Evolutionary conservation across 768 basidiomycete species (phyloP).

Genomic region (Brasilioporus rufonigricans): DNA sequence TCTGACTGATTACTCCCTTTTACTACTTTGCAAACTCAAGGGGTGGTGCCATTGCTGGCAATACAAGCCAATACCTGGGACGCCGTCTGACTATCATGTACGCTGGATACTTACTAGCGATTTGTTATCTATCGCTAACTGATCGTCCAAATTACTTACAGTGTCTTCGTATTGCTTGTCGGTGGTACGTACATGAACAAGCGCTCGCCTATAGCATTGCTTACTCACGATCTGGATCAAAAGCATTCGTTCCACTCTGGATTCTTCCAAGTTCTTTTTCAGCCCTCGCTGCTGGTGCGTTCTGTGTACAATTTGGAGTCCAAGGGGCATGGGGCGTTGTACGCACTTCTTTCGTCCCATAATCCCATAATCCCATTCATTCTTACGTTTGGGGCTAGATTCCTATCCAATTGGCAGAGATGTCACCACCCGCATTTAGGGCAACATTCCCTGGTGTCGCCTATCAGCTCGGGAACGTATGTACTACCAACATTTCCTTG

Average conservation of each 20-base stretch:
- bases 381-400: conserved; percentile 31
- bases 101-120: not conserved
- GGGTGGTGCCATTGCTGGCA: conserved; percentile 76
- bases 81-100: conserved; percentile 77
- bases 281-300: conserved; percentile 77
- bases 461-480: conserved; percentile 76
- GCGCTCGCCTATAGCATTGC: not conserved
- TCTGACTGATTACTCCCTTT: not conserved
- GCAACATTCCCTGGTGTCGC: conserved; percentile 85
- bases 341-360: conserved; percentile 23
- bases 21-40: conserved; percentile 12
- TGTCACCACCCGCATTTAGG: conserved; percentile 86
- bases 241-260: conserved; percentile 75
- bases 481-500: not conserved
- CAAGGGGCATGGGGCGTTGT: conserved; percentile 92
- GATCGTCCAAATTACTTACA: not conserved
- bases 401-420: conserved; percentile 80
- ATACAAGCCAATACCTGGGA: conserved; percentile 70
- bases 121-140: not conserved
- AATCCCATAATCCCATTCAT: not conserved
- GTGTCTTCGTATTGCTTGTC: conserved; percentile 26
- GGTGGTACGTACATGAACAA: conserved; percentile 18
- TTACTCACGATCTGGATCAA: not conserved
- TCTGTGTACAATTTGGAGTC: conserved; percentile 83
- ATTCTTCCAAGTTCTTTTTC: conserved; percentile 71